Percentiles rank a stretch among this genome's conserved stretches.
These are phyloP conservation scores for Coemansia sp. DNA, from an alignment of 192 early-diverging fungal species.

Conservation along the genomic window DNA sequence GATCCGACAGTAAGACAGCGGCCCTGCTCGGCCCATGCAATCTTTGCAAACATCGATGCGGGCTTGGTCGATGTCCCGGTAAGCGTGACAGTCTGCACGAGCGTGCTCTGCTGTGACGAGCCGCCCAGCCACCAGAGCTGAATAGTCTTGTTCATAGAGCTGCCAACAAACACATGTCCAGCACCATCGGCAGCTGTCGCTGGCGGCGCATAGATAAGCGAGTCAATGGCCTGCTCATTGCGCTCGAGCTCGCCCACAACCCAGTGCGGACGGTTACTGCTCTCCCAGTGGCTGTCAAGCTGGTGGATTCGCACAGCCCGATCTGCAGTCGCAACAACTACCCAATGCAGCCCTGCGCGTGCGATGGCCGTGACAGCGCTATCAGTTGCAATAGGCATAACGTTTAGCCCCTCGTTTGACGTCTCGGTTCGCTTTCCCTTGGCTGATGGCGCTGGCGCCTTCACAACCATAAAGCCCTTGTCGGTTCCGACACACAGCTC, in stretches of 20 bases:
- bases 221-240: slow-evolving; percentile 34
- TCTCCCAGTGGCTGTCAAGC: slow-evolving; percentile 33
- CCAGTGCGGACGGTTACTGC: slow-evolving; percentile 28
- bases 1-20: slow-evolving; percentile 30
- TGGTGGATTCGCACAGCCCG: slow-evolving; percentile 30
- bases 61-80: slow-evolving; percentile 23
- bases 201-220: slow-evolving; percentile 35
- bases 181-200: slow-evolving; percentile 31
- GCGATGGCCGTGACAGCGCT: slow-evolving; percentile 45
- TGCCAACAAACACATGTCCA: slow-evolving; percentile 33
- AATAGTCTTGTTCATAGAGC: slow-evolving; percentile 32
- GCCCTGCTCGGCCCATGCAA: slow-evolving; percentile 40
- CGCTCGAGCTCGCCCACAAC: slow-evolving; percentile 27
- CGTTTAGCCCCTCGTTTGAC: slow-evolving; percentile 32
- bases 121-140: slow-evolving; percentile 47
- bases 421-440: slow-evolving; percentile 28
- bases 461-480: slow-evolving; percentile 43
- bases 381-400: slow-evolving; percentile 43
- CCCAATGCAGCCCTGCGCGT: slow-evolving; percentile 37
- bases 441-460: slow-evolving; percentile 31
- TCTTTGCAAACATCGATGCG: slow-evolving; percentile 21
- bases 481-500: slow-evolving; percentile 48
- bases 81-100: slow-evolving; percentile 27
- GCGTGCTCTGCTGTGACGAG: slow-evolving; percentile 18
- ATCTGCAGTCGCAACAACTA: slow-evolving; percentile 35